Evolutionary conservation across 2,329 filamentous ascomycete genomes (phyloP).

Genomic region (Pyrenochaeta sp.): DNA sequence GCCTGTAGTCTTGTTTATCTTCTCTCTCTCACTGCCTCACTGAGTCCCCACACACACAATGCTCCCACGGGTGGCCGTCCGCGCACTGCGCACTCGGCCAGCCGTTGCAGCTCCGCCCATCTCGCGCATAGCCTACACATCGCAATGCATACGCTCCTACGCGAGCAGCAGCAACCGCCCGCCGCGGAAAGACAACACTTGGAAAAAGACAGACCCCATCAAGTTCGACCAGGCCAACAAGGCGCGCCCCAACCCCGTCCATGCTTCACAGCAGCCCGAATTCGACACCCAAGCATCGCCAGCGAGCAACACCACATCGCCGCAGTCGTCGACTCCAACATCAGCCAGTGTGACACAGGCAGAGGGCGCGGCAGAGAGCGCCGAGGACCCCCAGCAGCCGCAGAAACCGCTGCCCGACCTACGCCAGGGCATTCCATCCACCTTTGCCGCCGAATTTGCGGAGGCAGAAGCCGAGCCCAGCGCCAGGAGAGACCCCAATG

Average conservation of each 20-base stretch:
- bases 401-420: constrained; percentile 81
- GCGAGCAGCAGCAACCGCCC: constrained; percentile 27
- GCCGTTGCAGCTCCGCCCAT: constrained; percentile 34
- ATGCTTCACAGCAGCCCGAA: constrained; percentile 48
- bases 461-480: constrained; percentile 53
- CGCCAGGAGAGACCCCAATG: constrained; percentile 32
- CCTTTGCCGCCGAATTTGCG: constrained; percentile 78
- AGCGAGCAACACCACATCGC: constrained; percentile 31
- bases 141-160: constrained; percentile 38
- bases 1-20: background rate
- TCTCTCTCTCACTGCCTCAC: background rate
- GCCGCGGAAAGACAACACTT: constrained; percentile 49
- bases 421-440: constrained; percentile 93
- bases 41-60: constrained; percentile 34
- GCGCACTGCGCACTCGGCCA: constrained; percentile 44
- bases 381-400: constrained; percentile 59
- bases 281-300: constrained; percentile 29
- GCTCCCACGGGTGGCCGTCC: constrained; percentile 46
- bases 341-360: constrained; percentile 24
- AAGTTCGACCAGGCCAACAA: constrained; percentile 46
- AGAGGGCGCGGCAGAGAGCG: constrained; percentile 23
- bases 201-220: constrained; percentile 52
- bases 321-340: constrained; percentile 36
- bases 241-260: constrained; percentile 30
- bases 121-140: constrained; percentile 36